These are phyloP conservation scores for Leccinum ambiguum DNA, from an alignment of 1,284 basidiomycete species.

Conservation along the genomic window DNA sequence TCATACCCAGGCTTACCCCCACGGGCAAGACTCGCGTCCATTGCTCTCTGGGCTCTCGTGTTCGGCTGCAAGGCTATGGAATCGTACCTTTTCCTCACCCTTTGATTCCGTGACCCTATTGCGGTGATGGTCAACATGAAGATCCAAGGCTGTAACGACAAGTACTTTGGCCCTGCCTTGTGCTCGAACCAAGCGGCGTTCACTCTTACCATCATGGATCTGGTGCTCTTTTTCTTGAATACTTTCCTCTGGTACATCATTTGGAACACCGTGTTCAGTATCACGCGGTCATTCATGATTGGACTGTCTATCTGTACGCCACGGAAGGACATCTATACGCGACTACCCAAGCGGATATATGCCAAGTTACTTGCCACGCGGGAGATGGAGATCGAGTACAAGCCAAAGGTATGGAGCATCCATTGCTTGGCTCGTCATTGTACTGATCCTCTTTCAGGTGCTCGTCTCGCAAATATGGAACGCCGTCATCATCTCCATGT, in stretches of 20 bases:
- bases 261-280: conserved; percentile 95
- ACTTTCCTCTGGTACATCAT: conserved; percentile 98
- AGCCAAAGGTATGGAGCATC: conserved; percentile 74
- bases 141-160: conserved; percentile 84
- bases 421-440: background rate
- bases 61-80: conserved; percentile 95
- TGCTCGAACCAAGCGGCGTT: conserved; percentile 91
- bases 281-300: conserved; percentile 85
- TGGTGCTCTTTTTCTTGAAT: conserved; percentile 94
- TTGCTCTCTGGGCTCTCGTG: conserved; percentile 83
- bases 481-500: conserved; percentile 99
- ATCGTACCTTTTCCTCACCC: conserved; percentile 94
- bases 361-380: conserved; percentile 88
- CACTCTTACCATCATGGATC: conserved; percentile 92
- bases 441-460: conserved; percentile 53
- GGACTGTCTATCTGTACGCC: conserved; percentile 97
- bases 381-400: conserved; percentile 96
- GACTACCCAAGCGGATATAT: conserved; percentile 93
- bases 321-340: conserved; percentile 93
- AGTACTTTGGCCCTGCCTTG: conserved; percentile 76
- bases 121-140: conserved; percentile 92
- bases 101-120: conserved; percentile 91
- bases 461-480: conserved; percentile 98
- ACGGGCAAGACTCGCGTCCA: conserved; percentile 67
- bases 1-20: conserved; percentile 76